Percentiles rank a stretch among this genome's conserved stretches.
phyloP scores from a whole-genome alignment of 2,329 filamentous ascomycete species.

The Sporothrix pallida region DNA sequence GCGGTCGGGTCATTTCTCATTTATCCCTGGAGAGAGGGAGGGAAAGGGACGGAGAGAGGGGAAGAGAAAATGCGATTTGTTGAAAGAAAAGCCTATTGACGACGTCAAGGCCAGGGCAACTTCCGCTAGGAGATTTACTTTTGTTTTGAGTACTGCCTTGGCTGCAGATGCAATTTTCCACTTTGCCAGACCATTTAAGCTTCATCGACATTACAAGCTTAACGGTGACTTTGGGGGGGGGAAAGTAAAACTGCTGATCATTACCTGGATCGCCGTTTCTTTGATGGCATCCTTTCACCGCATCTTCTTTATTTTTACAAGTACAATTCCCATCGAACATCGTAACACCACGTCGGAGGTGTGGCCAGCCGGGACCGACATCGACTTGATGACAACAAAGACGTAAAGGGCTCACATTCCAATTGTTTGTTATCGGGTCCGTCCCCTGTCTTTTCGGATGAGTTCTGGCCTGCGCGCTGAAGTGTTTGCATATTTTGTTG shows the following conservation, averaged over 20 bases:
- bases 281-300: not conserved
- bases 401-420: too few relatives aligned
- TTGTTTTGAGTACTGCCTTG: not conserved
- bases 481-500: too few relatives aligned
- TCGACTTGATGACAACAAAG: too few relatives aligned
- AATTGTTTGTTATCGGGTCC: too few relatives aligned
- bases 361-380: too few relatives aligned
- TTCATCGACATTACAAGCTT: constrained; percentile 3
- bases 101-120: not conserved
- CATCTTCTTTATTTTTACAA: not conserved
- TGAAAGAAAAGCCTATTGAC: not conserved
- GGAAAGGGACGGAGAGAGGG: not conserved
- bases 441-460: too few relatives aligned
- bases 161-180: not conserved
- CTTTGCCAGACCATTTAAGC: not conserved
- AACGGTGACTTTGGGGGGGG: not conserved
- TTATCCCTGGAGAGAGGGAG: not conserved
- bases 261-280: not conserved
- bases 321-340: too few relatives aligned
- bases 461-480: too few relatives aligned
- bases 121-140: not conserved
- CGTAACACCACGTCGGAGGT: too few relatives aligned
- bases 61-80: not conserved
- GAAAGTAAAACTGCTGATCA: not conserved
- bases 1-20: not conserved